Percentiles rank a stretch among this genome's conserved stretches.
Conservation (phyloP, 1,284 basidiomycete species). For the Ganoderma resinaceum region DNA sequence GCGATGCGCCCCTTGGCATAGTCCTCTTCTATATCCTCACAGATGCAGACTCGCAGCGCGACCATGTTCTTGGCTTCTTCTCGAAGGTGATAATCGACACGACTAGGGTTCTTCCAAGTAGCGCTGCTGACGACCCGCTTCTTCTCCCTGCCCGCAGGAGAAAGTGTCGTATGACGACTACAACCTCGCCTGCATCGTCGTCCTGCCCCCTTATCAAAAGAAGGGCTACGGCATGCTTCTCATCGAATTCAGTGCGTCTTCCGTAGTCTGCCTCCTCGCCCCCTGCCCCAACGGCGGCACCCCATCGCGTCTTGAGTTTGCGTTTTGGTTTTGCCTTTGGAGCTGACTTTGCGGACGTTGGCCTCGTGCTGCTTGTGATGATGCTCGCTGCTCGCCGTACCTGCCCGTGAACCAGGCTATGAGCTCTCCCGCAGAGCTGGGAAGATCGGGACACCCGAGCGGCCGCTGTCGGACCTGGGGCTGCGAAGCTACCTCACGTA, state of each 20-base stretch:
- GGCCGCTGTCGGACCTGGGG: slow-evolving; percentile 93
- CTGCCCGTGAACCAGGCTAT: slow-evolving; percentile 66
- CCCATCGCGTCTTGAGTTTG: not conserved
- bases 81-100: slow-evolving; percentile 71
- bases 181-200: slow-evolving; percentile 97
- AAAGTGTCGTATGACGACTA: slow-evolving; percentile 96
- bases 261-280: slow-evolving; percentile 5
- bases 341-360: slow-evolving; percentile 5
- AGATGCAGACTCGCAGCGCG: slow-evolving; percentile 76
- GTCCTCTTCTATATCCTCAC: slow-evolving; percentile 95
- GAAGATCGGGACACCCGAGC: slow-evolving; percentile 91
- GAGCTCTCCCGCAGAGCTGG: slow-evolving; percentile 84
- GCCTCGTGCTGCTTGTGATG: not conserved
- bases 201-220: slow-evolving; percentile 92
- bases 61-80: slow-evolving; percentile 94
- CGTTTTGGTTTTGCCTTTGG: slow-evolving; percentile 3
- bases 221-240: slow-evolving; percentile 93
- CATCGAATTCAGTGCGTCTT: slow-evolving; percentile 92
- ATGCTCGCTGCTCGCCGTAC: not conserved
- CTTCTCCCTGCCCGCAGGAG: slow-evolving; percentile 62
- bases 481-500: slow-evolving; percentile 91
- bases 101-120: slow-evolving; percentile 6
- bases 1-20: slow-evolving; percentile 38
- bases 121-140: slow-evolving; percentile 12
- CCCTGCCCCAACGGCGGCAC: slow-evolving; percentile 1